phyloP scores from a whole-genome alignment of 176 grass and related monocot genomes.

The maize (Zea mays) region DNA sequence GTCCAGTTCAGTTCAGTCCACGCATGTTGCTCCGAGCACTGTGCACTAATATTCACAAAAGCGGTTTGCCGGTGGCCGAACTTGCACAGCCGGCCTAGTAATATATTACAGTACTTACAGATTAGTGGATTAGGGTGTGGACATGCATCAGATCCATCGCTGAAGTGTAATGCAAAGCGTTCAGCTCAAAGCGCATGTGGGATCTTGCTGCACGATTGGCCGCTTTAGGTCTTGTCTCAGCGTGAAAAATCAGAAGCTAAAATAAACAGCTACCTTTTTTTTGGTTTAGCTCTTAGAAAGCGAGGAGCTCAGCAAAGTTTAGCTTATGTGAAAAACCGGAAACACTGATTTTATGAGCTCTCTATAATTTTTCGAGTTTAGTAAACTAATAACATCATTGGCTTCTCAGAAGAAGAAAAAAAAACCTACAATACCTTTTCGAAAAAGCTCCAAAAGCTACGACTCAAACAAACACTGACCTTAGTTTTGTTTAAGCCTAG shows the following conservation, averaged over 20 bases:
- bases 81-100: neutral
- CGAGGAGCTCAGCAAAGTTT: no score
- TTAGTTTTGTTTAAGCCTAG: neutral
- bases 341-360: no score
- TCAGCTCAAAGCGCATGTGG: conserved; percentile 10
- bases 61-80: conserved; percentile 9
- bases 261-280: no score
- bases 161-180: neutral
- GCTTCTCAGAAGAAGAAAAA: no score
- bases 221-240: neutral
- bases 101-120: neutral
- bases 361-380: no score
- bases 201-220: conserved; percentile 24
- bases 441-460: no score
- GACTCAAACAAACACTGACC: no score
- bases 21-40: neutral
- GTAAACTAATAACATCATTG: no score
- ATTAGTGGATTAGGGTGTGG: conserved; percentile 5
- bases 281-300: no score
- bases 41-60: neutral
- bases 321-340: no score
- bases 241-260: no score
- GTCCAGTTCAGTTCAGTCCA: neutral
- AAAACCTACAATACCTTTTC: no score
- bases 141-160: neutral